Conservation (phyloP, 164 flowering plant species). For the Nymphaea colorata region DNA sequence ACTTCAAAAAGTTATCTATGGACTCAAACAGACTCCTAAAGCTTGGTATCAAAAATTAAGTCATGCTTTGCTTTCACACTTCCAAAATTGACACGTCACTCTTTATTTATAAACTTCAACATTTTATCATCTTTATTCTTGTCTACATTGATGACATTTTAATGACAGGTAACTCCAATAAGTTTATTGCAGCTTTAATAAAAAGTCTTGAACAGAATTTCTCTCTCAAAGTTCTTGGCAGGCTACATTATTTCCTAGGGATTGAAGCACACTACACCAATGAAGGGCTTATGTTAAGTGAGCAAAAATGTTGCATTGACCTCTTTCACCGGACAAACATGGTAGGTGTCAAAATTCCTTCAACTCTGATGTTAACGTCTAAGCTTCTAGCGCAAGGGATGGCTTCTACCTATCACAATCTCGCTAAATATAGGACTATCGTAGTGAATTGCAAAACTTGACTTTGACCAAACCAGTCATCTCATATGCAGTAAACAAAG, state of each 20-base stretch:
- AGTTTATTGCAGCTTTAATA: too few species aligned
- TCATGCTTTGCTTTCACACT: too few species aligned
- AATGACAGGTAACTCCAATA: too few species aligned
- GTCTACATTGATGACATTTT: too few species aligned
- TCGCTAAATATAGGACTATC: not conserved
- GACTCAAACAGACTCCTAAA: too few species aligned
- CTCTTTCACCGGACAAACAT: not conserved
- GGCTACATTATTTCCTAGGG: not conserved
- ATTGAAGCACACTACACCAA: not conserved
- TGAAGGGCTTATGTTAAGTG: not conserved
- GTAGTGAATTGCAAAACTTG: not conserved
- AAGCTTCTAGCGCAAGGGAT: not conserved
- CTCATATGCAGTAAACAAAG: too few species aligned
- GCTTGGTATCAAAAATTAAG: too few species aligned
- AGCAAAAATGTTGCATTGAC: not conserved
- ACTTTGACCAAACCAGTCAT: not conserved
- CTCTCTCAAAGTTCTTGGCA: not conserved
- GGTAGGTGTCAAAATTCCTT: not conserved
- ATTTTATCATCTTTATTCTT: too few species aligned
- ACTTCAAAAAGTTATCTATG: too few species aligned
- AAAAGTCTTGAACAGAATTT: too few species aligned
- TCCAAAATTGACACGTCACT: too few species aligned
- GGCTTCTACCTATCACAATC: not conserved
- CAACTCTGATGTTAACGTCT: not conserved
- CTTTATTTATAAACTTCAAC: too few species aligned